Evolutionary conservation across 176 grass and related monocot genomes (phyloP).

Genomic region (Tillandsia fasciculata): DNA sequence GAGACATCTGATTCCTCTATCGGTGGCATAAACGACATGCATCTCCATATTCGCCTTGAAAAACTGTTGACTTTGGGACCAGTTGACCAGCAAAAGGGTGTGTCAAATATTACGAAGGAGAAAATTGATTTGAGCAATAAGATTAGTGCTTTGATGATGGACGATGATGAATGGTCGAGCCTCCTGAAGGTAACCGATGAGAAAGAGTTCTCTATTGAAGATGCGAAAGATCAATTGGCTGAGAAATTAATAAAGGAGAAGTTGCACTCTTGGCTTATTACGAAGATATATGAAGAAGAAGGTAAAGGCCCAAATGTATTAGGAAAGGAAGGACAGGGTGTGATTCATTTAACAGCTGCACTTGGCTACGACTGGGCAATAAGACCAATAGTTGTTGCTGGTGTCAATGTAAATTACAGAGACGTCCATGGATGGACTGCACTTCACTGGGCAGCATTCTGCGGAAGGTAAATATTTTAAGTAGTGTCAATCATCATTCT

Average conservation of each 20-base stretch:
- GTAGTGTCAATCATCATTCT: background rate
- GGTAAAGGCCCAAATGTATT: conserved; percentile 82
- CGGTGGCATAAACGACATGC: conserved; percentile 71
- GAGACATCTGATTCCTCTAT: conserved; percentile 34
- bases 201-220: conserved; percentile 26
- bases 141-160: conserved; percentile 72
- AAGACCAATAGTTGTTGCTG: conserved; percentile 66
- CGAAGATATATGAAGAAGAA: conserved; percentile 76
- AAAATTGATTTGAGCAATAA: conserved; percentile 57
- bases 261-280: conserved; percentile 71
- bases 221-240: conserved; percentile 40
- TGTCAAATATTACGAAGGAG: conserved; percentile 34
- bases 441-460: conserved; percentile 94
- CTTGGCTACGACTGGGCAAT: conserved; percentile 97
- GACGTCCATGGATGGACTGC: conserved; percentile 96
- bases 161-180: conserved; percentile 54
- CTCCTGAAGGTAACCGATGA: conserved; percentile 60
- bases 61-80: conserved; percentile 64
- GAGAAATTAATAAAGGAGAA: conserved; percentile 82
- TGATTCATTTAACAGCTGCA: conserved; percentile 85
- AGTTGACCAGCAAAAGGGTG: conserved; percentile 40
- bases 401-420: conserved; percentile 94
- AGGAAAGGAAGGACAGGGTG: conserved; percentile 89
- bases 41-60: conserved; percentile 76
- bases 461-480: conserved; percentile 53